These are phyloP conservation scores for Leonotis leonurus DNA, from an alignment of 257 asterid species.

Conservation along the genomic window DNA sequence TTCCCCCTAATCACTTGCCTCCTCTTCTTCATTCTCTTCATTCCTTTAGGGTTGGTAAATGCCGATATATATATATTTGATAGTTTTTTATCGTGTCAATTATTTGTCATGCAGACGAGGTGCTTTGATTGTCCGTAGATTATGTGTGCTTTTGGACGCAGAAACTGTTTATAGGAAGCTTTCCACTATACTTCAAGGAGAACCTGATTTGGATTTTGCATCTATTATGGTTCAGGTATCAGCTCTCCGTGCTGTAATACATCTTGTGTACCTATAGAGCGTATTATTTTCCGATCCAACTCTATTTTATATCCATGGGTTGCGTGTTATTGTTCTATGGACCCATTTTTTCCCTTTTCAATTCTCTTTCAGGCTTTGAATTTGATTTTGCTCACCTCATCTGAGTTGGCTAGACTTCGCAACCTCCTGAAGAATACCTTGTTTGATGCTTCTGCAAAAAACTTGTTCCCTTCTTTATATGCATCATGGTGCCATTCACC, in stretches of 20 bases:
- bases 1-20: neutral
- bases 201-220: constrained; percentile 87
- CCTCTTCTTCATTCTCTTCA: neutral
- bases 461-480: constrained; percentile 72
- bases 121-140: constrained; percentile 80
- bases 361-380: constrained; percentile 70
- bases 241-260: too few species aligned
- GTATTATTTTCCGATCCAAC: neutral
- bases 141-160: constrained; percentile 88
- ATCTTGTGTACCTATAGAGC: neutral
- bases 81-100: too few species aligned
- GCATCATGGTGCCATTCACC: constrained; percentile 99
- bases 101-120: constrained; percentile 68
- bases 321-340: constrained; percentile 4
- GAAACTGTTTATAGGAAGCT: constrained; percentile 87
- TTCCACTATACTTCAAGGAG: constrained; percentile 79
- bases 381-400: constrained; percentile 94
- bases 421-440: constrained; percentile 69
- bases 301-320: neutral
- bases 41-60: neutral
- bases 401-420: constrained; percentile 85
- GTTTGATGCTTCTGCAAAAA: constrained; percentile 64
- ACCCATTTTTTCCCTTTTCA: neutral
- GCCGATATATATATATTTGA: neutral
- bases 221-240: constrained; percentile 90